Base-by-base conservation (phyloP, 2,329 filamentous ascomycete genomes). In the Metarhizium album region DNA sequence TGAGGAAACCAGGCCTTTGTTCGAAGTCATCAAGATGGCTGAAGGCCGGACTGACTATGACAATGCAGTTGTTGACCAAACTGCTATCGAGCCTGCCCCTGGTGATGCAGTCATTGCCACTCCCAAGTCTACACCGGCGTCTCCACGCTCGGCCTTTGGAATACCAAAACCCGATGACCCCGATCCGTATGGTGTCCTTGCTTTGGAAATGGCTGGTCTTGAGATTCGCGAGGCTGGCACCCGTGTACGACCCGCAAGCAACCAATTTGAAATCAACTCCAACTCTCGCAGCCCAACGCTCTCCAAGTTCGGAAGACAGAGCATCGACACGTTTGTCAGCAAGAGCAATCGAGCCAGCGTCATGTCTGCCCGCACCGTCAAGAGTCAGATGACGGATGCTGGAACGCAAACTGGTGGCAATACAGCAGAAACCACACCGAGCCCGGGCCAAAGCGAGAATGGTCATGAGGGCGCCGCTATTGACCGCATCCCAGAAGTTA, bases 151-250 rank as follows among this genome's bases (percentile, higher is more conserved):
- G 29, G 70, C 71, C 2, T 95, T 96, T 68, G 90, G 90, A 2
- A 74, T 95, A 16, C 90, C 89, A 1, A 82, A 84, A 55, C 69
- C 73, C 3, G 82, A 90, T 50, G 91, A 97, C 59, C 90, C 90
- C 0, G 91, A 97, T 64, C 91, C 91, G 0, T 97, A 87, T 62
- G 91, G 91, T 23, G 86, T 96, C 24, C 78, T 90, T 56, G 90
- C 91, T 7, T 71, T 97, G n/a, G 89, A 95, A 63, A 84, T 89
- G 72, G 87, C 90, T 54, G 91, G 91, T 2, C 72, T 96, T 51
- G 87, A 91, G 59, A 93, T 97, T 57, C 80, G 87, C 48, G 90
- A 96, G 70, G 90, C 90, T n/a, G 90, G 89, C 33, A 80, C 82
- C 47, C 62, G 61, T 6, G 74, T 80, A 49, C 76, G 88, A 50